Evolutionary conservation across 495 filamentous ascomycete genomes (phyloP).

Genomic region (Antarctomyces pellizariae): DNA sequence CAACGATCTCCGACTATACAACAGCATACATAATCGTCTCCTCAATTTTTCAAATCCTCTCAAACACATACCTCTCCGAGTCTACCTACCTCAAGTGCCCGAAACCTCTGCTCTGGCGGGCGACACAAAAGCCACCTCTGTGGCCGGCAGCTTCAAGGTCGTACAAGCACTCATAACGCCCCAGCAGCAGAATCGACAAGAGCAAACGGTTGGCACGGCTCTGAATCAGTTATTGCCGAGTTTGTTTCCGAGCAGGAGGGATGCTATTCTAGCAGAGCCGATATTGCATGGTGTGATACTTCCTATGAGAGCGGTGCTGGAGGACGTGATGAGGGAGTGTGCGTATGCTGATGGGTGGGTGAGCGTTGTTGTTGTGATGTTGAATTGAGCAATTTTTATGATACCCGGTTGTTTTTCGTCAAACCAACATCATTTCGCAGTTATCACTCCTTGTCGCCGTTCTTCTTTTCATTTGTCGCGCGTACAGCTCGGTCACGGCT

Average conservation of each 20-base stretch:
- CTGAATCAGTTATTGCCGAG: slow-evolving; percentile 56
- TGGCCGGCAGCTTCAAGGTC: slow-evolving; percentile 32
- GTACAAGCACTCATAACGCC: slow-evolving; percentile 44
- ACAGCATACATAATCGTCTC: slow-evolving; percentile 51
- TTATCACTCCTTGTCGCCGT: too few species aligned
- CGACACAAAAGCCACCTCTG: slow-evolving; percentile 13
- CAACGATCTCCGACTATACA: slow-evolving; percentile 49
- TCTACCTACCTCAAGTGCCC: slow-evolving; percentile 81
- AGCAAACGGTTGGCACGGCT: slow-evolving; percentile 60
- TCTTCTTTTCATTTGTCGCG: too few species aligned
- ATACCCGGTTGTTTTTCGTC: too few species aligned
- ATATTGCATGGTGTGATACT: slow-evolving; percentile 73
- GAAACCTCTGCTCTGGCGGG: slow-evolving; percentile 23
- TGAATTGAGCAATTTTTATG: too few species aligned
- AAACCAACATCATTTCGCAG: too few species aligned
- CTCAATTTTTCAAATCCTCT: slow-evolving; percentile 54
- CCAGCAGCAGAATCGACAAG: slow-evolving; percentile 22
- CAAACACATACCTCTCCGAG: slow-evolving; percentile 58
- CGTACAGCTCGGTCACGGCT: too few species aligned
- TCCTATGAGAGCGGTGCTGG: slow-evolving; percentile 60
- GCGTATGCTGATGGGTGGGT: slow-evolving; percentile 87
- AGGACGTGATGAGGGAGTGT: slow-evolving; percentile 59
- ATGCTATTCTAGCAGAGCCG: slow-evolving; percentile 72
- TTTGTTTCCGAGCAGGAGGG: slow-evolving; percentile 70
- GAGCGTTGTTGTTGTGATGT: slow-evolving; percentile 66